Evolutionary conservation across 768 basidiomycete species (phyloP), one percentile per base, ranked within the genome.

Genomic region (Macrocybe gigantea): DNA sequence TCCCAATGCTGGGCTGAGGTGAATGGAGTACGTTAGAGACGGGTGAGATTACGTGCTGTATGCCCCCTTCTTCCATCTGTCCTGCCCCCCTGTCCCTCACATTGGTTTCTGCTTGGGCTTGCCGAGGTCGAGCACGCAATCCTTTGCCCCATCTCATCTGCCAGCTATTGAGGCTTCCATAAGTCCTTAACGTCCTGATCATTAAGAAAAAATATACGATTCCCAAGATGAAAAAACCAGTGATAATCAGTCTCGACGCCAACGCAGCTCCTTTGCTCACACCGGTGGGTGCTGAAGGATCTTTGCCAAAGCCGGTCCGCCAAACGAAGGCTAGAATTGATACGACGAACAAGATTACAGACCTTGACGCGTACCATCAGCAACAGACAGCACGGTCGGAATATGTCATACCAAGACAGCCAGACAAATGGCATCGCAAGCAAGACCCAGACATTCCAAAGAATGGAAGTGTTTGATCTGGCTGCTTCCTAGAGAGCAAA

Each of bases 291-390:
- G 58, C 38, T 2, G 60, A 60, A 0, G 74, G 66, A 22, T 22
- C 22, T 22, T 22, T 22, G 22, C 65, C 65, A 0, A 76, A 72
- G 12, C 82, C 83, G 0, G 77, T 77, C 40, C 80, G 75, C 85
- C 86, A 88, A 41, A 86, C 78, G 52, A 78, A 88, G 4, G 79
- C 71, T 32, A 84, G 68, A 54, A 88, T 82, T 9, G 81, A 68
- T 3, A 70, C 55, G 50, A 82, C 62, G 61, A 87, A 87, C 41
- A 79, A 68, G 9, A 85, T 67, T 73, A 88, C 79, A 0, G 85
- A 80, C 79, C 79, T 80, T 5, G 12, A 5, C 42, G 22, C 10
- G 11, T 7, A 45, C 7, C 30, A 6, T 43, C 35, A 33, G 35
- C 32, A 6, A 44, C 11, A 38, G 11, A 11, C 33, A 30, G 10